phyloP scores from a whole-genome alignment of 116 monocot species.

The Papilionanthe hybrid region DNA sequence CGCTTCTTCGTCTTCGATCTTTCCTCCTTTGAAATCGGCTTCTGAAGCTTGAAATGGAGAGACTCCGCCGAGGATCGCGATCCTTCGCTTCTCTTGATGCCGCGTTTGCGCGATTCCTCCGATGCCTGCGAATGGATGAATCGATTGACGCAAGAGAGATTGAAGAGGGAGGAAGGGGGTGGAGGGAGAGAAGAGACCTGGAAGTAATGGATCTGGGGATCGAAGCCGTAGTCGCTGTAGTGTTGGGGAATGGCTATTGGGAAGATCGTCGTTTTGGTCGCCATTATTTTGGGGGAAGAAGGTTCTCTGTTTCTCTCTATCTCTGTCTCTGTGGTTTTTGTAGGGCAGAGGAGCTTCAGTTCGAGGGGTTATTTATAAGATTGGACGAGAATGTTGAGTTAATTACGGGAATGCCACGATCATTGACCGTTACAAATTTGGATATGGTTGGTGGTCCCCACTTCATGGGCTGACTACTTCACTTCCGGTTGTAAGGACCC shows the following conservation, averaged over 20 bases:
- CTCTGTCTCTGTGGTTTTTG: neutral
- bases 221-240: slow-evolving; percentile 63
- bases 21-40: slow-evolving; percentile 57
- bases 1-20: slow-evolving; percentile 21
- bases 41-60: slow-evolving; percentile 54
- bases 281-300: slow-evolving; percentile 10
- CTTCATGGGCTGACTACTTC: no score
- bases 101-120: slow-evolving; percentile 30
- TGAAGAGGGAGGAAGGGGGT: neutral
- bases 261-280: slow-evolving; percentile 29
- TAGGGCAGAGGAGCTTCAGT: slow-evolving; percentile 3
- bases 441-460: neutral
- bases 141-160: neutral
- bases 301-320: neutral
- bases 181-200: slow-evolving; percentile 16
- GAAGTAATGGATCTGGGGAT: slow-evolving; percentile 44
- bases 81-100: slow-evolving; percentile 12
- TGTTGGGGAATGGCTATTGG: slow-evolving; percentile 23
- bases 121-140: slow-evolving; percentile 14
- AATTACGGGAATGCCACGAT: neutral
- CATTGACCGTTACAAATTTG: neutral
- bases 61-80: slow-evolving; percentile 28
- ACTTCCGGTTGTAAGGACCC: no score
- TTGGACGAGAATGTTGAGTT: neutral
- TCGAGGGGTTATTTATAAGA: neutral